phyloP scores from a whole-genome alignment of 225 moss, liverwort and hornwort species.

The Marchantia paleacea region DNA sequence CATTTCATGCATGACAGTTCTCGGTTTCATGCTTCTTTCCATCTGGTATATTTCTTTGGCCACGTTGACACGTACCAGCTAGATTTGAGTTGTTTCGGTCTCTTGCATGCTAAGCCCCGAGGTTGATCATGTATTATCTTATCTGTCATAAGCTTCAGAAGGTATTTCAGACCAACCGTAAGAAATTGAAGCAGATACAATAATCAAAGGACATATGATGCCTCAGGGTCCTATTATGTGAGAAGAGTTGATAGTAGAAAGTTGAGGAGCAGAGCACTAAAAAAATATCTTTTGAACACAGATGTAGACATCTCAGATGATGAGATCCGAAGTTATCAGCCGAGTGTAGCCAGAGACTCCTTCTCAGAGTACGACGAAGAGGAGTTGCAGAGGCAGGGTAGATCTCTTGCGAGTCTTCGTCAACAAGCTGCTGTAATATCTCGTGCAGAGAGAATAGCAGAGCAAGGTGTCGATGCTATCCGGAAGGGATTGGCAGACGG shows the following conservation, averaged over 20 bases:
- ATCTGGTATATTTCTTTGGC: too few species aligned
- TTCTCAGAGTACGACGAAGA: slow-evolving; percentile 14
- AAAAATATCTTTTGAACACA: slow-evolving; percentile 4
- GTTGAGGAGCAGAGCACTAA: neutral
- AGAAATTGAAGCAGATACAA: neutral
- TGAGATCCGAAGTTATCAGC: slow-evolving; percentile 1
- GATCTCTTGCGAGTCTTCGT: slow-evolving; percentile 25
- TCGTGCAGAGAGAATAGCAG: slow-evolving; percentile 17
- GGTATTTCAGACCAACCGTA: neutral
- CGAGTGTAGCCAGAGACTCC: slow-evolving; percentile 3
- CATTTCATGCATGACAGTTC: neutral
- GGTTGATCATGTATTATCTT: too few species aligned
- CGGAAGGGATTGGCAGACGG: slow-evolving; percentile 24
- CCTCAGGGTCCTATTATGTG: neutral
- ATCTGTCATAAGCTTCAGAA: too few species aligned
- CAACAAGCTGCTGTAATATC: slow-evolving; percentile 26
- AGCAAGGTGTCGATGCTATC: slow-evolving; percentile 26
- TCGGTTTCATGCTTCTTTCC: too few species aligned
- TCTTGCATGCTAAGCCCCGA: too few species aligned
- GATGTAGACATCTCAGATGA: slow-evolving; percentile 23
- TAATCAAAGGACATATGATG: neutral
- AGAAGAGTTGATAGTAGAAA: neutral
- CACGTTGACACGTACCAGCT: too few species aligned
- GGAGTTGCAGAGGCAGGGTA: slow-evolving; percentile 11
- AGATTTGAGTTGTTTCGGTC: too few species aligned